Evolutionary conservation across 352 stramenopile genomes (phyloP), one percentile per base, ranked within the genome.

Genomic region (Phytopythium kandeliae): DNA sequence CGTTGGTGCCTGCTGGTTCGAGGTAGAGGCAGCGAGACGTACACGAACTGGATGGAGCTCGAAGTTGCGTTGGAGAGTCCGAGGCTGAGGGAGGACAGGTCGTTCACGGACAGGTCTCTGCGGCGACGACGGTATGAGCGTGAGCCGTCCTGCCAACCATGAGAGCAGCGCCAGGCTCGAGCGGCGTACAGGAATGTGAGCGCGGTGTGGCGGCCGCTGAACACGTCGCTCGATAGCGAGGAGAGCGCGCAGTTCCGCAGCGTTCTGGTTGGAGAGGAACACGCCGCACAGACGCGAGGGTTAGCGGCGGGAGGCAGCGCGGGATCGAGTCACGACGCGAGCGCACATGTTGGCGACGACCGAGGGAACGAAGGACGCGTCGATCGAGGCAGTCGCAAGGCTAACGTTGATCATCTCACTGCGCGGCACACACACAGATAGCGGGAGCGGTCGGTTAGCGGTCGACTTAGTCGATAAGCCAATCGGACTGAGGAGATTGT

Each of bases 171-270:
- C 11, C 13, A n/a, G 38, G 4, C 38, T 26, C 21, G 12, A 19
- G 12, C 2, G 10, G 51, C 51, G 26, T 55, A 69, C 61, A 69
- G 17, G 34, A 38, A 47, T 15, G 36, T 10, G 9, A 69, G 34
- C 4, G 11, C 33, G 21, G 36, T 34, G 16, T 53, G 45, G 31
- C 24, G 22, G 35, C 31, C 24, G 21, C 49, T 22, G 22, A 71
- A 65, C 19, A 56, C 48, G 21, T 53, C 41, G 46, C 46, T 52
- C 11, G 44, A 46, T 9, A 65, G 31, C 22, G 16, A 37, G 6
- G n/a, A 51, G 10, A 71, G 47, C 21, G 53, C 63, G 49, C 52
- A 65, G 41, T 62, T 71, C 25, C 44, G 55, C 37, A 71, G 50
- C 2, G 51, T 60, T 10, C 59, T 67, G 5, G 28, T 11, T 10